Conservation (phyloP, 352 stramenopile genomes). For the Lagenidium giganteum region DNA sequence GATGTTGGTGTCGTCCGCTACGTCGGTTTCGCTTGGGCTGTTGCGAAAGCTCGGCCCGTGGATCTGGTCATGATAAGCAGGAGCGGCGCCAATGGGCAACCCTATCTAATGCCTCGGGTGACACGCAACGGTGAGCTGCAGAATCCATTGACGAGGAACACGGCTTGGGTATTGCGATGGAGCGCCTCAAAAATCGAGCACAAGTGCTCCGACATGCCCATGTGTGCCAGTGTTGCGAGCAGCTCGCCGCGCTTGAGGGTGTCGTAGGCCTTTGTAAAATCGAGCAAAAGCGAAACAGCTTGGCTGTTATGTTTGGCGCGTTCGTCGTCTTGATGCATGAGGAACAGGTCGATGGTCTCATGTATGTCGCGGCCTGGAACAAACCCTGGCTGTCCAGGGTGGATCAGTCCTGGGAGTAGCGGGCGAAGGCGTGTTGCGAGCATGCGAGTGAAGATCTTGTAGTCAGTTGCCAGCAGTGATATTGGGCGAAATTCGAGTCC, state of each 20-base stretch:
- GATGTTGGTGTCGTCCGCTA: not conserved
- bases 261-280: conserved; percentile 4
- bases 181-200: not conserved
- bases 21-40: too few relatives aligned
- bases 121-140: not conserved
- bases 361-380: conserved; percentile 4
- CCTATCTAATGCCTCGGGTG: conserved; percentile 2
- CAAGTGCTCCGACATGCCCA: not conserved
- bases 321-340: too few relatives aligned
- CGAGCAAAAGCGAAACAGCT: not conserved
- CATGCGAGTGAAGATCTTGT: conserved; percentile 1
- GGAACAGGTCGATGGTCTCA: not conserved
- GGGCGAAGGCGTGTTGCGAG: not conserved
- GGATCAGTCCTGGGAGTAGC: not conserved
- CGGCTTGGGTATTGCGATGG: not conserved
- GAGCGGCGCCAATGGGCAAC: conserved; percentile 8
- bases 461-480: conserved; percentile 9
- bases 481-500: conserved; percentile 6
- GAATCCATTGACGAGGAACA: conserved; percentile 7
- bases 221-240: not conserved
- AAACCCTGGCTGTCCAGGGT: not conserved
- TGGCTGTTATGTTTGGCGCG: too few relatives aligned
- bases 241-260: not conserved
- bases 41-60: too few relatives aligned
- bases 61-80: conserved; percentile 10